Percentiles rank a stretch among this genome's conserved stretches.
Conservation (phyloP, 2,329 filamentous ascomycete genomes). For the Lasiodiplodia sp. region DNA sequence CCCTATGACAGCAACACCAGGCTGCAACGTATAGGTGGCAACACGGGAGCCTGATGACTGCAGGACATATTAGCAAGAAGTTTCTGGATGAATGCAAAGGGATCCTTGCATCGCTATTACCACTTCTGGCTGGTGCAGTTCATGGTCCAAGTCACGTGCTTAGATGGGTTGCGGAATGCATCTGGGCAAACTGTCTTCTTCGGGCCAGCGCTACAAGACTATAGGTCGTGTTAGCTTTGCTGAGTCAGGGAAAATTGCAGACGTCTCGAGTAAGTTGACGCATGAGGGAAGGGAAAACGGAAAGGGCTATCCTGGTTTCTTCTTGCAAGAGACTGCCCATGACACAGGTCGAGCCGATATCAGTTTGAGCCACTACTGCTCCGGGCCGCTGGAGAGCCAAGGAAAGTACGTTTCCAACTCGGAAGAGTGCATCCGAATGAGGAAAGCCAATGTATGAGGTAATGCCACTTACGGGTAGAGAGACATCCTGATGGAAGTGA, state of each 20-base stretch:
- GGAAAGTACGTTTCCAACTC: not conserved
- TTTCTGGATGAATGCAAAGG: not conserved
- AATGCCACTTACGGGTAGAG: not conserved
- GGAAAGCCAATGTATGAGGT: not conserved
- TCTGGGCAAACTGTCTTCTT: constrained; percentile 3
- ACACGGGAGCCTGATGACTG: constrained; percentile 4
- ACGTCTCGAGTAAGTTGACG: not conserved
- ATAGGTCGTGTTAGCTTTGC: not conserved
- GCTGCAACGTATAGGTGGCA: constrained; percentile 12
- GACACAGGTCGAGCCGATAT: not conserved
- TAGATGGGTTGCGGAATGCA: not conserved
- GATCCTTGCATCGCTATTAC: constrained; percentile 1
- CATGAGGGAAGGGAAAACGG: not conserved
- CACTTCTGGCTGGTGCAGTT: not conserved
- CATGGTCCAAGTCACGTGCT: constrained; percentile 4
- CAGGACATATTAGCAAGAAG: not conserved
- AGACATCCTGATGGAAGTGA: constrained; percentile 4
- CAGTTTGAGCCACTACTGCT: constrained; percentile 4
- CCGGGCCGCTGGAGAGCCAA: not conserved
- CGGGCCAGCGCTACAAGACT: not conserved
- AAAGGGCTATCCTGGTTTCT: not conserved
- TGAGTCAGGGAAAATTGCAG: not conserved
- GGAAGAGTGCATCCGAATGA: too few relatives aligned
- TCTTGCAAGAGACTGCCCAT: not conserved
- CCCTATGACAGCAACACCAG: constrained; percentile 1